These are phyloP conservation scores for Yamadazyma conglobata DNA, from an alignment of 1,139 yeast genomes.

Conservation along the genomic window DNA sequence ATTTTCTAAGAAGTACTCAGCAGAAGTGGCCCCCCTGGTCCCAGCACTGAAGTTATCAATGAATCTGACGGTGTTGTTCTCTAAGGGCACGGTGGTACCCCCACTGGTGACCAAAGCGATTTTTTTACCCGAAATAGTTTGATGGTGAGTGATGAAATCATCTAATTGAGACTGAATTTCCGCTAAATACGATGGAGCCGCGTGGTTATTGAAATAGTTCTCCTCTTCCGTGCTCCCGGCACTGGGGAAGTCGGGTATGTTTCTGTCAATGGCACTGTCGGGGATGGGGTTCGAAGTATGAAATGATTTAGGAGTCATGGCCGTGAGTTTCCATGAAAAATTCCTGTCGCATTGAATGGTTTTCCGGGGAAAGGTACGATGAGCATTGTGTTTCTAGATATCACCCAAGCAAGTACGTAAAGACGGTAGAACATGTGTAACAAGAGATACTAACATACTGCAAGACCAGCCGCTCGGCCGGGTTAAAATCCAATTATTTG, in stretches of 20 bases:
- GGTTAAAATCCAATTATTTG: constrained; percentile 42
- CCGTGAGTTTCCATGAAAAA: not conserved
- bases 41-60: constrained; percentile 98
- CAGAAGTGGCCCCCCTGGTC: constrained; percentile 94
- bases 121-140: constrained; percentile 36
- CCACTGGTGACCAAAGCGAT: constrained; percentile 90
- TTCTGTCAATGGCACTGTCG: constrained; percentile 72
- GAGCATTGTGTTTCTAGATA: constrained; percentile 34
- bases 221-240: constrained; percentile 76
- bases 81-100: constrained; percentile 98
- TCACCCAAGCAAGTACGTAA: constrained; percentile 20
- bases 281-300: constrained; percentile 72
- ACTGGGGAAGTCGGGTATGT: constrained; percentile 72
- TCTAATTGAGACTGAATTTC: constrained; percentile 55
- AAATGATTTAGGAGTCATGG: constrained; percentile 21
- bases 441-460: constrained; percentile 8
- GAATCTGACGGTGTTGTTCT: constrained; percentile 92
- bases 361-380: constrained; percentile 3
- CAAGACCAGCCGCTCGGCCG: constrained; percentile 29
- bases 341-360: not conserved
- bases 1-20: constrained; percentile 80
- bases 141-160: constrained; percentile 54
- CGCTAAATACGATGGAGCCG: constrained; percentile 69
- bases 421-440: not conserved
- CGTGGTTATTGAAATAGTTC: constrained; percentile 65